Evolutionary conservation across 2,329 filamentous ascomycete genomes (phyloP).

Genomic region (Talaromyces albobiverticillius): DNA sequence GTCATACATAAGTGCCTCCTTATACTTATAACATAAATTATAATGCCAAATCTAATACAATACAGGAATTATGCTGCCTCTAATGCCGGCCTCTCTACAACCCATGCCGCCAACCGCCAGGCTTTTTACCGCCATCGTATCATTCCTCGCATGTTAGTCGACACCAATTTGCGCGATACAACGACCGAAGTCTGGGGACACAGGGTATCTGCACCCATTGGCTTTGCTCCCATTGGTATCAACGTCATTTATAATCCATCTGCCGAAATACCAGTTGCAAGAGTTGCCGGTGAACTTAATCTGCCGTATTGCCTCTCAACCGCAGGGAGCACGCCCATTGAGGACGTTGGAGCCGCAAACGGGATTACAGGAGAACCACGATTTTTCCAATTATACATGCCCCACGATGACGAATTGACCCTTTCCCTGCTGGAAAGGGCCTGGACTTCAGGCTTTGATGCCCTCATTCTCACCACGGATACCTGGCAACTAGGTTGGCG

Average conservation of each 20-base stretch:
- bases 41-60: neutral
- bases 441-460: constrained; percentile 53
- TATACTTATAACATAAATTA: too few species aligned
- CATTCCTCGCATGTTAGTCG: constrained; percentile 59
- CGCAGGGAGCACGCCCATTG: constrained; percentile 56
- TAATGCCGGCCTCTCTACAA: constrained; percentile 37
- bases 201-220: constrained; percentile 57
- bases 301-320: constrained; percentile 60
- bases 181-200: constrained; percentile 59
- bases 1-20: too few species aligned
- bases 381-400: constrained; percentile 65
- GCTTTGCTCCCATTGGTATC: constrained; percentile 64
- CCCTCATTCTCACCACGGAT: constrained; percentile 60
- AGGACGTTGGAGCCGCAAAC: constrained; percentile 57
- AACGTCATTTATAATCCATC: constrained; percentile 62
- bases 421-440: constrained; percentile 57
- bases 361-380: constrained; percentile 47
- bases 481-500: constrained; percentile 64
- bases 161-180: constrained; percentile 58
- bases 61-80: constrained; percentile 34
- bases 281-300: constrained; percentile 58
- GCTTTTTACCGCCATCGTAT: constrained; percentile 64
- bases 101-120: constrained; percentile 58
- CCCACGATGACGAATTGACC: constrained; percentile 60
- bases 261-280: constrained; percentile 59